Evolutionary conservation across 768 basidiomycete genomes (phyloP).

Genomic region (Mycena olivaceomarginata): DNA sequence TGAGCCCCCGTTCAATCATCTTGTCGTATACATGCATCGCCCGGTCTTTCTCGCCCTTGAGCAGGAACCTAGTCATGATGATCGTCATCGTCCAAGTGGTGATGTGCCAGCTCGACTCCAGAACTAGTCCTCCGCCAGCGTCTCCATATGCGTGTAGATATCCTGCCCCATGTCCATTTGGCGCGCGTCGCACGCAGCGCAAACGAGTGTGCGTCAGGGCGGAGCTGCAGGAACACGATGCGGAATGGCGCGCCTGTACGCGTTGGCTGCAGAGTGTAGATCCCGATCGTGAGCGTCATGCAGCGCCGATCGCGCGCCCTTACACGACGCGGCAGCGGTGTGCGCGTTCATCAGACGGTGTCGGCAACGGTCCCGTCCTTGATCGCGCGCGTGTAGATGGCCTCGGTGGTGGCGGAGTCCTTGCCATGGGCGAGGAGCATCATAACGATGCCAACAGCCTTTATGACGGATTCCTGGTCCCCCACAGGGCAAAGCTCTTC

Average conservation of each 20-base stretch:
- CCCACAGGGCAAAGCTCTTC: slow-evolving; percentile 70
- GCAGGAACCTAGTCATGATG: slow-evolving; percentile 84
- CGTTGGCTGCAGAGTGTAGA: slow-evolving; percentile 88
- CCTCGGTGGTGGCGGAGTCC: slow-evolving; percentile 80
- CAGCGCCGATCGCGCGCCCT: slow-evolving; percentile 69
- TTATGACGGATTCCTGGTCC: slow-evolving; percentile 70
- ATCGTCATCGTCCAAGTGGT: slow-evolving; percentile 82
- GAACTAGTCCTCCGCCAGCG: slow-evolving; percentile 55
- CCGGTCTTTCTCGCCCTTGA: slow-evolving; percentile 65
- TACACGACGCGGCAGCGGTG: slow-evolving; percentile 88
- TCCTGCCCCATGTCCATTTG: slow-evolving; percentile 77
- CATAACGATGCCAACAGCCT: slow-evolving; percentile 75
- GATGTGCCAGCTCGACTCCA: slow-evolving; percentile 61
- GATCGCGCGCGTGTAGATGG: slow-evolving; percentile 79
- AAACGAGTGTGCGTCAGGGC: slow-evolving; percentile 80
- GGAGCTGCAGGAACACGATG: slow-evolving; percentile 72
- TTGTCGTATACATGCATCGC: slow-evolving; percentile 83
- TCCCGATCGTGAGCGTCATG: slow-evolving; percentile 71
- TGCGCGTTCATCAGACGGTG: slow-evolving; percentile 87
- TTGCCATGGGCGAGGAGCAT: slow-evolving; percentile 75
- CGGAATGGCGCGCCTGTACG: slow-evolving; percentile 88
- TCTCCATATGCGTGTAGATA: slow-evolving; percentile 83
- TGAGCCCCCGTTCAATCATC: slow-evolving; percentile 80
- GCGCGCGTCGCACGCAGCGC: slow-evolving; percentile 85
- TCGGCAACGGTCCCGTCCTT: slow-evolving; percentile 78